Percentiles rank a stretch among this genome's conserved stretches.
phyloP scores from a whole-genome alignment of 2,329 filamentous ascomycete genomes.

The Aspergillus phoenicis region DNA sequence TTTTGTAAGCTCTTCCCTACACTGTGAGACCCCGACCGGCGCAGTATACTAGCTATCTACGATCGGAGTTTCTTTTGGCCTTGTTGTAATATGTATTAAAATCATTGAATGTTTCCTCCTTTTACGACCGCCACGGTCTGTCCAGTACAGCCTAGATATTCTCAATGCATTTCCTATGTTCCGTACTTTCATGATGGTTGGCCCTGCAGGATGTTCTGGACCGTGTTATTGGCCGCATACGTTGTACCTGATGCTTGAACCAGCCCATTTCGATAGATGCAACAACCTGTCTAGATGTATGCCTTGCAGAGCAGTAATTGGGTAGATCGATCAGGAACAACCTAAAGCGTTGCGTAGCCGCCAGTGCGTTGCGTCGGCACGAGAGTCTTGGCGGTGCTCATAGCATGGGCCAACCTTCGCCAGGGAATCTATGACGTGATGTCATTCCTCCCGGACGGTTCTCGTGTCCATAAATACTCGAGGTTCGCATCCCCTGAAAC shows the following conservation, averaged over 20 bases:
- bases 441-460: constrained; percentile 27
- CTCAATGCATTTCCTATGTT: constrained; percentile 29
- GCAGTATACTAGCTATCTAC: constrained; percentile 22
- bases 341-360: background rate
- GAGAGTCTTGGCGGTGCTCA: constrained; percentile 17
- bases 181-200: background rate
- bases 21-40: constrained; percentile 15
- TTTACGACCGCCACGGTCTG: constrained; percentile 30
- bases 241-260: background rate
- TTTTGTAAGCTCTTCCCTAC: constrained; percentile 65
- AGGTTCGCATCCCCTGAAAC: constrained; percentile 9
- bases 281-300: background rate
- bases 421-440: constrained; percentile 36
- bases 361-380: background rate
- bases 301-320: background rate
- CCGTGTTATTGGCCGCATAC: background rate
- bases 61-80: constrained; percentile 19
- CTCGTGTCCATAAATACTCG: constrained; percentile 27
- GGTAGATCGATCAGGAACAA: background rate
- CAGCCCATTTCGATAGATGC: background rate
- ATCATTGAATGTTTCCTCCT: constrained; percentile 22
- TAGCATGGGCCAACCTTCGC: constrained; percentile 20
- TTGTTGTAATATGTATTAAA: constrained; percentile 44
- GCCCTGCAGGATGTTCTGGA: background rate
- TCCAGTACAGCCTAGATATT: constrained; percentile 37